Evolutionary conservation across 495 filamentous ascomycete species (phyloP), one percentile per base, ranked within the genome.

Genomic region (Tetracladium setigerum): DNA sequence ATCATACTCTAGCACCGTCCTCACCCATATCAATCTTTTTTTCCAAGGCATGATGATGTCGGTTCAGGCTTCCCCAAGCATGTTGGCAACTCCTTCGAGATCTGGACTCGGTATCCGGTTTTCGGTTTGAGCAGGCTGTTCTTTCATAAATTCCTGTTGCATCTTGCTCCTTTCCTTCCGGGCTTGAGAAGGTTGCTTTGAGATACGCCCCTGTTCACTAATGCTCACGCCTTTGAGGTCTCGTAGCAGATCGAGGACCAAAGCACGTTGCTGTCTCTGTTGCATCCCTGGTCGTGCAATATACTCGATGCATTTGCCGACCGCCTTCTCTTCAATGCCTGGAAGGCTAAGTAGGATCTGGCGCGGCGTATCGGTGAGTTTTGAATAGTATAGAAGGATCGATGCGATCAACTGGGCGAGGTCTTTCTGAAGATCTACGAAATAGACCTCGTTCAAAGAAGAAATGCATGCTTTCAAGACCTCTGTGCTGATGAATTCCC

Each of bases 391-490:
- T 5, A 82, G 71, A 60, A 94, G 74, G 46, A 96, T 92, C 5
- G 81, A 76, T 1, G 89, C 89, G 54, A 99, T 95, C 4, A 95
- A 74, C 30, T 81, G 73, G 12, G 88, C 92, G 9, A 97, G 76
- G 31, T 97, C 92, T 62, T 89, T 94, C 57, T 99, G 92, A 58
- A 90, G 78, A 47, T 99, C 92, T 34, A 95, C 90, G 55, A 97
- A 97, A 60, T 97, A 96, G 1, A 88, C 79, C 46, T 97, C 92
- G 63, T 97, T 83, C 27, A 99, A 75, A 12, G 86, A 91, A 16
- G 87, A 84, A 63, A 95, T 86, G 50, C 82, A 86, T 0, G 85
- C 81, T 67, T 83, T 84, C 17, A 94, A 72, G 4, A 91, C 87
- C 50, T 95, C 87, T 22, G 77, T 83, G 47, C 74, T 84, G 55